phyloP scores from a whole-genome alignment of 306 rosid species.

The Hippophae rhamnoides region DNA sequence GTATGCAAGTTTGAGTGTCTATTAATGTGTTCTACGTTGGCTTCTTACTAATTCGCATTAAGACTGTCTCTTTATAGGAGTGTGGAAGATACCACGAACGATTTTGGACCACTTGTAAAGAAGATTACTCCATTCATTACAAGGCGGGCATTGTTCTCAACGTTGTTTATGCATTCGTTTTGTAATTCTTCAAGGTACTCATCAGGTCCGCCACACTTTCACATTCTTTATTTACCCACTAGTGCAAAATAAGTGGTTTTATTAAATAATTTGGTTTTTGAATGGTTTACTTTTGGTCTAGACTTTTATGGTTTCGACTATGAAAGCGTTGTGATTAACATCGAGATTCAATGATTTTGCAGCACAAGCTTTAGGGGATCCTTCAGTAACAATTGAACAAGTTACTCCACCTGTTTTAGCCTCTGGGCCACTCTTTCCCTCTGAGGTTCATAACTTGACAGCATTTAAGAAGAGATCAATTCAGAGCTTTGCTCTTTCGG shows the following conservation, averaged over 20 bases:
- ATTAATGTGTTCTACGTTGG: background rate
- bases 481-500: background rate
- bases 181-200: slow-evolving; percentile 84
- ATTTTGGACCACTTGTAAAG: slow-evolving; percentile 24
- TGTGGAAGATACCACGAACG: slow-evolving; percentile 33
- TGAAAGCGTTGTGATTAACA: too few species aligned
- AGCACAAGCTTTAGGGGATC: slow-evolving; percentile 90
- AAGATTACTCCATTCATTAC: slow-evolving; percentile 34
- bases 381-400: slow-evolving; percentile 64
- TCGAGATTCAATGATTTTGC: slow-evolving; percentile 16
- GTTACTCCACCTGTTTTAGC: slow-evolving; percentile 66
- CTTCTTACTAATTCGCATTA: background rate
- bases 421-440: slow-evolving; percentile 73
- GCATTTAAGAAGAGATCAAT: background rate
- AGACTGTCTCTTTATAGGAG: slow-evolving; percentile 26
- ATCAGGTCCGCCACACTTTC: slow-evolving; percentile 71
- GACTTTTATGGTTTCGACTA: too few species aligned
- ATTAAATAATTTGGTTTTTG: too few species aligned
- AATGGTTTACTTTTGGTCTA: too few species aligned
- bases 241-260: background rate
- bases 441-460: slow-evolving; percentile 47
- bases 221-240: slow-evolving; percentile 14
- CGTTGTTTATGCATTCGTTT: slow-evolving; percentile 48
- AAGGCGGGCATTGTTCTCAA: slow-evolving; percentile 57
- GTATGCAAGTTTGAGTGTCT: background rate